Percentiles rank a stretch among this genome's conserved stretches.
phyloP scores from a whole-genome alignment of 2,329 filamentous ascomycete species.

The Leptographium flavum region DNA sequence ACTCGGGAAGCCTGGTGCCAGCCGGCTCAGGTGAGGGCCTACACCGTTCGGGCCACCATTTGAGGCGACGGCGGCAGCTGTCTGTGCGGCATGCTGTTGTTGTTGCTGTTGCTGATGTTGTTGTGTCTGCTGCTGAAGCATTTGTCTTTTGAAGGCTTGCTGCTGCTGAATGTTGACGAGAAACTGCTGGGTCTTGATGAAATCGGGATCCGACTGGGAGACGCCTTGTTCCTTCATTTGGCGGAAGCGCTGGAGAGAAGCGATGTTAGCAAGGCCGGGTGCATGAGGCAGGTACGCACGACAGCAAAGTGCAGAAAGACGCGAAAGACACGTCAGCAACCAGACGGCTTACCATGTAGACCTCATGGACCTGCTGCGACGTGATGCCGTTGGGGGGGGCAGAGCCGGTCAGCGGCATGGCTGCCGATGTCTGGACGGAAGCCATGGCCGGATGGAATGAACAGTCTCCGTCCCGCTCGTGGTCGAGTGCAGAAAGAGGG shows the following conservation, averaged over 20 bases:
- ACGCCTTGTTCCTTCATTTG: conserved; percentile 80
- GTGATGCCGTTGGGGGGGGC: conserved; percentile 54
- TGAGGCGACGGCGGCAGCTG: conserved; percentile 19
- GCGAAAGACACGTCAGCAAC: neutral
- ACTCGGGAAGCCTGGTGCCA: conserved; percentile 17
- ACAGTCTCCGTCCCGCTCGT: conserved; percentile 10
- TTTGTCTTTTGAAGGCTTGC: conserved; percentile 15
- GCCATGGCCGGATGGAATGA: conserved; percentile 45
- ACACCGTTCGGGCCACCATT: conserved; percentile 26
- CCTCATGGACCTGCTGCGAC: conserved; percentile 64
- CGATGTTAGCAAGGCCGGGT: neutral
- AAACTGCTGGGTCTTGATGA: conserved; percentile 66
- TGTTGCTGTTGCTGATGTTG: conserved; percentile 26
- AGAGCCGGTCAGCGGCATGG: conserved; percentile 48
- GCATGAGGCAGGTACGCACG: neutral
- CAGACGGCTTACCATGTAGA: conserved; percentile 23
- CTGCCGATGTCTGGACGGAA: conserved; percentile 60
- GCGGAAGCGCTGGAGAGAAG: conserved; percentile 56
- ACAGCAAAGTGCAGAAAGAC: neutral
- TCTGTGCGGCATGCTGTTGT: conserved; percentile 7
- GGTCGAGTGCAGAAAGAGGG: neutral
- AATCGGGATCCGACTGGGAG: conserved; percentile 71
- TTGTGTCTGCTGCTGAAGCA: conserved; percentile 28
- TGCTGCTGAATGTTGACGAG: conserved; percentile 46
- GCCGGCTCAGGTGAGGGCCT: conserved; percentile 20